Conservation (phyloP, 495 filamentous ascomycete genomes). For the Terfezia boudieri region DNA sequence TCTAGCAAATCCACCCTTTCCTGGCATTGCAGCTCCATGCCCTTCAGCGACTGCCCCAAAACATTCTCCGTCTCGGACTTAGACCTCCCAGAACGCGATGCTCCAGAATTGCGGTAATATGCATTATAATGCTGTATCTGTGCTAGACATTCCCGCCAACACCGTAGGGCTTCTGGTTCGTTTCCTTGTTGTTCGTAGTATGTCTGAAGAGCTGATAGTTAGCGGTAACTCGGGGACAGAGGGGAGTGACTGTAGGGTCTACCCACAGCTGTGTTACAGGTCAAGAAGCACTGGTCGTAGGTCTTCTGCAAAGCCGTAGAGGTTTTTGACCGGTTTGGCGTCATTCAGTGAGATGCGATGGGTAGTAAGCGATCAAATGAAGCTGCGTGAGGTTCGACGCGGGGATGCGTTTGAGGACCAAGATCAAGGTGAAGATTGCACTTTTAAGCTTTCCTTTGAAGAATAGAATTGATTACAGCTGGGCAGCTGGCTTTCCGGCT, state of each 20-base stretch:
- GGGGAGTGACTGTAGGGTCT: neutral
- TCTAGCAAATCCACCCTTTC: constrained; percentile 78
- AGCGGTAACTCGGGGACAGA: neutral
- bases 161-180: constrained; percentile 72
- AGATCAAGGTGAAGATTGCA: no score
- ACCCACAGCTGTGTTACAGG: constrained; percentile 68
- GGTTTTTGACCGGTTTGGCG: constrained; percentile 62
- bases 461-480: no score
- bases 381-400: no score
- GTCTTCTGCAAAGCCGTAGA: constrained; percentile 79
- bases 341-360: neutral
- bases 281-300: constrained; percentile 86
- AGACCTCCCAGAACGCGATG: constrained; percentile 19
- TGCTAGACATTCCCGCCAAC: constrained; percentile 78
- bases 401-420: no score
- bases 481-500: no score
- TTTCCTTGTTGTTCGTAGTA: constrained; percentile 44
- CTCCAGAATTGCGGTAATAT: constrained; percentile 23
- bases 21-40: constrained; percentile 80
- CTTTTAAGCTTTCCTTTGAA: no score
- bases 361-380: no score
- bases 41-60: constrained; percentile 54
- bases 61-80: constrained; percentile 68
- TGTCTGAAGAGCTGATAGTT: neutral
- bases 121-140: constrained; percentile 78